A percentile compares a stretch with the other conserved stretches of the same genome.
These are phyloP conservation scores for Aspergillus felis DNA, from an alignment of 2,329 filamentous ascomycete species.

Conservation along the genomic window DNA sequence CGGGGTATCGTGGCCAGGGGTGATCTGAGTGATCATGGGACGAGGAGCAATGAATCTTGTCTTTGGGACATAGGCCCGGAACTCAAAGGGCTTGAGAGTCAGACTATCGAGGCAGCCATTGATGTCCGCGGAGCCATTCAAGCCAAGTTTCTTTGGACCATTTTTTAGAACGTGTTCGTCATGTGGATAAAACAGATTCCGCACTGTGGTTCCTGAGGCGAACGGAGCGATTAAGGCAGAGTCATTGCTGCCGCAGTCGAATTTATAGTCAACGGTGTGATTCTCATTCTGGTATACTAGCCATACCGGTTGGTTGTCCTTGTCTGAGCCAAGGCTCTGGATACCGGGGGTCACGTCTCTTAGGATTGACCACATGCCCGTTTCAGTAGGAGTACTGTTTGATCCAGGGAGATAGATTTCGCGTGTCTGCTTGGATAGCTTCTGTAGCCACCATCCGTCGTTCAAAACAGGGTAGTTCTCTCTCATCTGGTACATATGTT, in stretches of 20 bases:
- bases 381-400: slow-evolving; percentile 51
- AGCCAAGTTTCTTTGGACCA: slow-evolving; percentile 44
- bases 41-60: slow-evolving; percentile 48
- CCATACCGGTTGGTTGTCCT: slow-evolving; percentile 46
- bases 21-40: slow-evolving; percentile 58
- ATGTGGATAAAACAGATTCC: slow-evolving; percentile 61
- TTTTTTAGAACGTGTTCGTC: slow-evolving; percentile 51
- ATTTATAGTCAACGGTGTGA: slow-evolving; percentile 50
- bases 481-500: slow-evolving; percentile 60
- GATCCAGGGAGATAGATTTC: slow-evolving; percentile 52
- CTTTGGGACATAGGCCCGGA: slow-evolving; percentile 57
- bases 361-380: slow-evolving; percentile 58
- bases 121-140: slow-evolving; percentile 44
- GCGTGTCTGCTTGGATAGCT: slow-evolving; percentile 55
- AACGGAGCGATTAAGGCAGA: slow-evolving; percentile 56
- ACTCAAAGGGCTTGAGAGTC: slow-evolving; percentile 54
- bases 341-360: slow-evolving; percentile 49
- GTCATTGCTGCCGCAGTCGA: slow-evolving; percentile 52
- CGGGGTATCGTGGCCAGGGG: slow-evolving; percentile 59
- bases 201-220: slow-evolving; percentile 51
- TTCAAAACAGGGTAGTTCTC: slow-evolving; percentile 55
- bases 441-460: slow-evolving; percentile 54
- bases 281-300: slow-evolving; percentile 46
- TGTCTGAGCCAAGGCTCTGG: slow-evolving; percentile 47
- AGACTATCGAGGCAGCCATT: slow-evolving; percentile 56